phyloP scores from a whole-genome alignment of 202 grass and related monocot genomes.

The Thinopyrum obtusiflorum region DNA sequence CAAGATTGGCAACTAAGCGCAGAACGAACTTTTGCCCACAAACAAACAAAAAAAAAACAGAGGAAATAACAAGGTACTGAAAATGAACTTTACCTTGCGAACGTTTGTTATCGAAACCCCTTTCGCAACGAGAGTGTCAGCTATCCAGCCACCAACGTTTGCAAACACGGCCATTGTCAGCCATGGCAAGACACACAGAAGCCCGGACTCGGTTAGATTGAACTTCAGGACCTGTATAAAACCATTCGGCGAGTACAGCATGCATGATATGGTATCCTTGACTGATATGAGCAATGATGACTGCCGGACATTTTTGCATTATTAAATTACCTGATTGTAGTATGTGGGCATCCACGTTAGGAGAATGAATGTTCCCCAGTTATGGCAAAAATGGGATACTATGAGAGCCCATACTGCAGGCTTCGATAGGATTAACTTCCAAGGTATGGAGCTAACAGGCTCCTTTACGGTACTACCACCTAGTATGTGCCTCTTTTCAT shows the following conservation, averaged over 20 bases:
- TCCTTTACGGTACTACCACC: slow-evolving; percentile 64
- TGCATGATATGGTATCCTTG: slow-evolving; percentile 10
- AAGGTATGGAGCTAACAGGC: slow-evolving; percentile 88
- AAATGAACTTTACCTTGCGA: slow-evolving; percentile 70
- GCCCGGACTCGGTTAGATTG: slow-evolving; percentile 90
- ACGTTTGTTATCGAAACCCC: slow-evolving; percentile 86
- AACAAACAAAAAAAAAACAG: background rate
- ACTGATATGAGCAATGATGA: background rate
- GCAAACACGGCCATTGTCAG: slow-evolving; percentile 93
- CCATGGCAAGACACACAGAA: slow-evolving; percentile 94
- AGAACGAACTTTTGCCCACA: background rate
- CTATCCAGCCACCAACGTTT: slow-evolving; percentile 97
- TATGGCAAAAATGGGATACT: slow-evolving; percentile 97
- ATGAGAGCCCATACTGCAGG: slow-evolving; percentile 93
- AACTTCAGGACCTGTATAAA: slow-evolving; percentile 87
- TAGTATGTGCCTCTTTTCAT: slow-evolving; percentile 74
- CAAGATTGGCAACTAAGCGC: slow-evolving; percentile 10
- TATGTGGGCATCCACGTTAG: slow-evolving; percentile 99
- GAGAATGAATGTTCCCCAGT: slow-evolving; percentile 98
- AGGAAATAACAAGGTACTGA: background rate
- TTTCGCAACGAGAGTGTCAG: slow-evolving; percentile 82
- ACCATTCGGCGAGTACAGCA: slow-evolving; percentile 19
- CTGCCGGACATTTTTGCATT: slow-evolving; percentile 20
- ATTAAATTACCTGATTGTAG: slow-evolving; percentile 82
- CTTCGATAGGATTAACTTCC: slow-evolving; percentile 94